Evolutionary conservation across 1,284 basidiomycete species (phyloP), one percentile per base, ranked within the genome.

Genomic region (Trichosporon inkin): DNA sequence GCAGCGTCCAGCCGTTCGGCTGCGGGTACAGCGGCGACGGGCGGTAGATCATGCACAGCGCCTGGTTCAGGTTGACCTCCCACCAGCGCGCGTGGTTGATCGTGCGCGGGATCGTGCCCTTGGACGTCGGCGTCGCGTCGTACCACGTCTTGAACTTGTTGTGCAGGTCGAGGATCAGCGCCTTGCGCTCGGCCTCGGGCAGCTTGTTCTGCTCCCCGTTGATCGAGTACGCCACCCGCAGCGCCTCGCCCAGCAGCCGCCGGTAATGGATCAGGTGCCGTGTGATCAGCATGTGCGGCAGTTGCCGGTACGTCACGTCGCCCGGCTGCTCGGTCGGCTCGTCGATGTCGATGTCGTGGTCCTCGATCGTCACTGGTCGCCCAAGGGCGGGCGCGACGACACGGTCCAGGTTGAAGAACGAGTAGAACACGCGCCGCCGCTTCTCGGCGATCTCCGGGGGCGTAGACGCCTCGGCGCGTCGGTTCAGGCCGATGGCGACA

Each of bases 381-480:
- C 65, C 62, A 2, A 72, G 60, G 1, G 67, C 68, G 4, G 64
- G 55, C 10, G 71, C 67, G 7, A 74, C 64, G 13, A 68, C 36
- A 14, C 71, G 62, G 51, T 74, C 72, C 2, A 74, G 61, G 51
- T 69, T 72, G 66, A 68, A 74, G n/a, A 71, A 60, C 13, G 67
- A 63, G 52, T 65, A 71, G 63, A 71, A 74, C 11, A 71, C 53
- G 16, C 67, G 60, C n/a, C 64, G 66, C 10, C 72, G 61, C 39
- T 64, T 53, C 52, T 70, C 69, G 17, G 65, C 64, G 2, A 65
- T 41, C 10, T 62, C 57, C 1, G 61, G 32, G 8, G 64, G 49
- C 1, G 62, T 24, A 14, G 14, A 36, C 3, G 63, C 49, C 38
- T 68, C 68, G 10, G 69, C 63, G 8, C 63, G 54, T n/a, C 69